Evolutionary conservation across 257 asterid genomes (phyloP), one percentile per base, ranked within the genome.

Genomic region (Scutellaria minor): DNA sequence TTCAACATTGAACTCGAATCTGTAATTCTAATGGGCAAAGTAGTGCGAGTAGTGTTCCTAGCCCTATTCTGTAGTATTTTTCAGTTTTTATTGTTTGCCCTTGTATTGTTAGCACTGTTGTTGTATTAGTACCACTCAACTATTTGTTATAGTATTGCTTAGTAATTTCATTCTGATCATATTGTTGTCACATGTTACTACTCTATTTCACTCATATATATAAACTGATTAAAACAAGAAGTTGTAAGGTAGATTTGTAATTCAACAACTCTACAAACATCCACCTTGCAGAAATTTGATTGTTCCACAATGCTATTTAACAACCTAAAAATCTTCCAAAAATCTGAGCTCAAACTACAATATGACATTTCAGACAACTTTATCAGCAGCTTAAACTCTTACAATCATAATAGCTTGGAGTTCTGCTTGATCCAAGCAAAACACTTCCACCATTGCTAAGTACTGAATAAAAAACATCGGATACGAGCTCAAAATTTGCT

Each of bases 401-500:
- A 37, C 14, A 45, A 12, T 10, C 63, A 62, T 53, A 27, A 39
- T 48, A 20, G 70, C 59, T 58, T 9, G 7, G 15, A 44, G 18
- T 57, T 60, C 14, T 20, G 35, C 14, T 46, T 11, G 20, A 51
- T 62, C 64, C 37, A 12, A 9, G n/a, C 15, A 13, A 4, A 10
- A 60, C 27, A 9, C 31, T 55, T 45, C 60, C n/a, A 50, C 58
- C 56, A 51, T 70, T 39, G 71, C 18, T n/a, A 63, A 52, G 7
- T 35, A 9, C 62, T n/a, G 41, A 72, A 42, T 20, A 40, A 2
- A 46, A 58, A 35, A 39, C 39, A 67, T 4, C 67, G 9, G 9
- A 44, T 40, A 48, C 45, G 46, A 66, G 74, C 77, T 80, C 84
- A 87, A 56, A 12, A 65, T 78, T 94, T 82, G 81, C 90, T 84